These are phyloP conservation scores for Leccinum disarticulatum DNA, from an alignment of 768 basidiomycete species.

Conservation along the genomic window DNA sequence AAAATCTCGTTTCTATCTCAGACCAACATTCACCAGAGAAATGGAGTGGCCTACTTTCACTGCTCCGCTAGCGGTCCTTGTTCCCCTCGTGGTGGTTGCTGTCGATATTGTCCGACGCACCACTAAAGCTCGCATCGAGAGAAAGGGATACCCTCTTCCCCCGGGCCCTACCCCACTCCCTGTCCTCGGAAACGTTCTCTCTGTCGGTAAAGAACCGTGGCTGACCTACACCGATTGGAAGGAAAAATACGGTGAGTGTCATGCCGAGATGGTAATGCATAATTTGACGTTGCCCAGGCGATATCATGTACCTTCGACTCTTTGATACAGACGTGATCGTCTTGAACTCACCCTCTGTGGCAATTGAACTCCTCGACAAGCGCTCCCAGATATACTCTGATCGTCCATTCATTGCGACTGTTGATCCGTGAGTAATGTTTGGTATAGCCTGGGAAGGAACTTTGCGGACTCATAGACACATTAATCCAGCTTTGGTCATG, in stretches of 20 bases:
- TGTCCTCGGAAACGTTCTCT: neutral
- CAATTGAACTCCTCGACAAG: neutral
- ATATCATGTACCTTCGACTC: neutral
- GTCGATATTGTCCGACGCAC: neutral
- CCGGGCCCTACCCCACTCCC: neutral
- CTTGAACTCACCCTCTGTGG: neutral
- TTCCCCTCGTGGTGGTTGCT: neutral
- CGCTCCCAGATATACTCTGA: slow-evolving; percentile 5
- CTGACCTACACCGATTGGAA: neutral
- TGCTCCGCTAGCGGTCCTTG: neutral
- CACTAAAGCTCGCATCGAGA: neutral
- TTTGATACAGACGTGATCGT: slow-evolving; percentile 1
- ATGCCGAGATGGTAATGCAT: neutral
- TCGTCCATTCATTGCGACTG: slow-evolving; percentile 1
- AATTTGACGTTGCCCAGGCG: neutral
- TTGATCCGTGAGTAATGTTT: slow-evolving; percentile 2
- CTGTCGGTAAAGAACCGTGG: neutral
- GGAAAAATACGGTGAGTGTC: neutral
- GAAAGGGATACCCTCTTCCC: neutral
- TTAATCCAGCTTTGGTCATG: neutral
- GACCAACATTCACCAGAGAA: neutral
- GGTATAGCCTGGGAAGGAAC: neutral
- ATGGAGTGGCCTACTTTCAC: neutral
- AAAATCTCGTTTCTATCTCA: neutral
- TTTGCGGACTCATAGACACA: neutral